Evolutionary conservation across 352 stramenopile genomes (phyloP).

Genomic region (Phytophthora constricta): DNA sequence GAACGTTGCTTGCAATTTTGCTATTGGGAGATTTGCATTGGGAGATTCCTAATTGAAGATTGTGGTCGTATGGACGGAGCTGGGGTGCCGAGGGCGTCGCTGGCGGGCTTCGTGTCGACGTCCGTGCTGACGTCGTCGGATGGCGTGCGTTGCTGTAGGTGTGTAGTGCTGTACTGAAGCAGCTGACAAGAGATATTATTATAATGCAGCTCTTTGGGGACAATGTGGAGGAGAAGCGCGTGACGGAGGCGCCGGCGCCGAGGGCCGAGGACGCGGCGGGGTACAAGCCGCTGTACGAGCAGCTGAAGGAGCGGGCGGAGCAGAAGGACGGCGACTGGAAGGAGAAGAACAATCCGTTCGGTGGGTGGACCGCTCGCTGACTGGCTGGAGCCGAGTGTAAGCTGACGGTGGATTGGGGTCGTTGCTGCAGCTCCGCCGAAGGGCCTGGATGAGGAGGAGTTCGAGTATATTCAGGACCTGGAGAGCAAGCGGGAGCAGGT

Average conservation of each 20-base stretch:
- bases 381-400: background rate
- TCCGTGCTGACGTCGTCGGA: constrained; percentile 85
- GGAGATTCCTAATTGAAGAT: no score
- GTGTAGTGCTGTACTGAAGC: background rate
- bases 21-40: no score
- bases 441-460: constrained; percentile 86
- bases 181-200: background rate
- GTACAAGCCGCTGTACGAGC: constrained; percentile 85
- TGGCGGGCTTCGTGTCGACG: constrained; percentile 85
- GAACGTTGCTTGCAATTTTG: no score
- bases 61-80: constrained; percentile 30
- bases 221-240: constrained; percentile 84
- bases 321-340: constrained; percentile 89
- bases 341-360: constrained; percentile 90
- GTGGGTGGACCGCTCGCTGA: constrained; percentile 28
- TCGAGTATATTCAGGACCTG: constrained; percentile 81
- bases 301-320: constrained; percentile 78
- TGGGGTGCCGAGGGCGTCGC: constrained; percentile 36
- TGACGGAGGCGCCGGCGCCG: constrained; percentile 65
- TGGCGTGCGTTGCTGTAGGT: constrained; percentile 53
- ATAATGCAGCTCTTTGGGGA: constrained; percentile 81
- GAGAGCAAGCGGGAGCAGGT: constrained; percentile 62
- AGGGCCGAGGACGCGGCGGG: constrained; percentile 46
- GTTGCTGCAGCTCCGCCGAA: constrained; percentile 71
- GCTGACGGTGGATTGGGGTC: background rate